phyloP scores from a whole-genome alignment of 108 stramenopile species.

The Thalassiosira profunda region DNA sequence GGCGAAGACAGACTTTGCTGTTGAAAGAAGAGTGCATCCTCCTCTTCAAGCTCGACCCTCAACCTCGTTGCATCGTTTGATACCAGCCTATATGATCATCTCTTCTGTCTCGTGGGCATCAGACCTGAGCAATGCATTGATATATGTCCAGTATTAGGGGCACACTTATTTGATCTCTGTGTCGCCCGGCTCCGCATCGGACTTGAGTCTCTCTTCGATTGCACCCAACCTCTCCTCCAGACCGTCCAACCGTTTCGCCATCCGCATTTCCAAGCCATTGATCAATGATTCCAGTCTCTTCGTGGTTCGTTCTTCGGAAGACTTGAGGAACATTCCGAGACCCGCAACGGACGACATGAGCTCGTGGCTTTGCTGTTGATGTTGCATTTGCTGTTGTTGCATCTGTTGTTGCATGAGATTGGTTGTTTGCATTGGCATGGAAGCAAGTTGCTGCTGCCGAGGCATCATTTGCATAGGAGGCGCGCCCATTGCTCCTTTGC shows the following conservation, averaged over 20 bases:
- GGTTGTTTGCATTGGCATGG: slow-evolving; percentile 1
- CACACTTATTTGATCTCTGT: no score
- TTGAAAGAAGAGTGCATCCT: no score
- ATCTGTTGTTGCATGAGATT: neutral
- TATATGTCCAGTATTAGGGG: no score
- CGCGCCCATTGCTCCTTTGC: neutral
- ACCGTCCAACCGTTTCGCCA: slow-evolving; percentile 14
- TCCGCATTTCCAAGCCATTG: slow-evolving; percentile 26
- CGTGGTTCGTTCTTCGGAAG: slow-evolving; percentile 33
- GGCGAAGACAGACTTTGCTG: no score
- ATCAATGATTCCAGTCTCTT: slow-evolving; percentile 22
- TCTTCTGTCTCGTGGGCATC: no score
- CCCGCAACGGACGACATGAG: slow-evolving; percentile 38
- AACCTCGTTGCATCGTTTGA: no score
- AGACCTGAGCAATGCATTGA: no score
- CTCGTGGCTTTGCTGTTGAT: slow-evolving; percentile 2
- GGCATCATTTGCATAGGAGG: slow-evolving; percentile 1
- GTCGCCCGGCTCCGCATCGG: neutral
- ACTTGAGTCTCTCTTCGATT: neutral
- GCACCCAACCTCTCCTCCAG: slow-evolving; percentile 17
- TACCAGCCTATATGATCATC: no score
- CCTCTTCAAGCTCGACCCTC: no score
- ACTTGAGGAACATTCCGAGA: slow-evolving; percentile 41
- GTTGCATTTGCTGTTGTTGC: neutral
- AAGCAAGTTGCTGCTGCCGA: neutral